Base-by-base conservation (phyloP, 2,329 filamentous ascomycete genomes). In the Penicillium sp. region DNA sequence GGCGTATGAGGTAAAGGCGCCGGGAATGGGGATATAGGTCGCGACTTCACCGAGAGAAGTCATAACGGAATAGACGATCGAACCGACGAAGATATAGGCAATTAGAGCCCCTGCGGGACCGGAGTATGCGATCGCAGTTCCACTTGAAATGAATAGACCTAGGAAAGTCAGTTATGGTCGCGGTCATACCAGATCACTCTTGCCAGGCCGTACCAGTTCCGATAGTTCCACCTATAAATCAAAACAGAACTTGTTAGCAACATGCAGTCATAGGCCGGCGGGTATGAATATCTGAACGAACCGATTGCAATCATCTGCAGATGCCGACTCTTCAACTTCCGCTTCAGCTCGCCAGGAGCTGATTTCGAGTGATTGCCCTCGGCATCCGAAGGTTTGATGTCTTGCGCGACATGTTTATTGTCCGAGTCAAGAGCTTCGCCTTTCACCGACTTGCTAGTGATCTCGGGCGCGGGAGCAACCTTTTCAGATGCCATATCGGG, bases 21-120 rank as follows among this genome's bases (percentile, higher is more conserved):
- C 91, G 28, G 89, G 82, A 35, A 93, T 87, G 5, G 91, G 91
- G 24, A 93, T 88, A 68, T 88, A 91, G 12, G 90, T 88, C 19
- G 91, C 88, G 84, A 94, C 91, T 78, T 95, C 84, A 44, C 82
- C 82, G 30, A 85, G 76, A 38, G 81, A 83, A 58, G 83, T 83
- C 88, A 93, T 93, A 76, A 93, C 87, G 7, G 87, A 88, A 80
- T 86, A 93, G 54, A 94, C 85, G 60, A 93, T 85, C 15, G 86
- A 82, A 54, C 90, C 91, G 72, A 93, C 84, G 64, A 90, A 89
- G 62, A 85, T 71, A 72, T 90, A 91, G 54, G 87, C 88, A 68
- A 92, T 84, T 53, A 92, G 81, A 30, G 87, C 84, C 22, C 87
- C 86, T 1, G 85, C 86, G 5, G 89, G 89, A 0, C 89, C 89